Base-by-base conservation (phyloP, 495 filamentous ascomycete species). In the Xylaria palmicola region DNA sequence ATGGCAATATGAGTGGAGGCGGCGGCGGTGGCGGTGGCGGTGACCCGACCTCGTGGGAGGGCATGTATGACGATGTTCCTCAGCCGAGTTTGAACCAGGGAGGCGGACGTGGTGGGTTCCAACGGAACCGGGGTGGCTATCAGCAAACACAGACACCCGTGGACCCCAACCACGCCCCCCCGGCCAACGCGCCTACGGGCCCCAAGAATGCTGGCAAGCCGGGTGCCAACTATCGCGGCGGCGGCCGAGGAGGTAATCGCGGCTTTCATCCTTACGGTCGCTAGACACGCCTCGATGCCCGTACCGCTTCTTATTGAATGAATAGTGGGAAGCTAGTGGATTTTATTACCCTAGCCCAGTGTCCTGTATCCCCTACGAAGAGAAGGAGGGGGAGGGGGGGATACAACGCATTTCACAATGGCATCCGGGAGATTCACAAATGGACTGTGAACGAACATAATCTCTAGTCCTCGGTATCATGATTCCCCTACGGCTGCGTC, bases 31-130 rank as follows among this genome's bases (percentile, higher is more conserved):
- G 49, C 49, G 59, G 63, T 15, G 63, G 65, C 8, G 67, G 63
- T 56, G 74, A 72, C 4, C 88, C 89, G 24, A 93, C 90, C 22
- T 91, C 88, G 22, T 98, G 94, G 93, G 94, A 98, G 74, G 94
- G 94, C 56, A 98, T 98, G 94, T 98, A 98, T 73, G 94, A 98
- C 71, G 94, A 97, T 71, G 92, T 96, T 1, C 95, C 95, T 22
- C 92, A 93, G 68, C 92, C 92, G 8, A 86, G 88, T 58, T 83
- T 87, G 47, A 82, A 83, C 63, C 80, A 86, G 57, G 51, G 83
- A 49, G 80, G 84, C 43, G 80, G 84, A 47, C 72, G 84, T 45
- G 83, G 85, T 15, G 76, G 77, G 5, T 76, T 72, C 60, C 72
- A 74, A 41, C 74, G 74, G 56, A 65, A 68, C 36, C 59, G 71